Evolutionary conservation across 2,329 filamentous ascomycete species (phyloP).

Genomic region (Monosporascus sp.): DNA sequence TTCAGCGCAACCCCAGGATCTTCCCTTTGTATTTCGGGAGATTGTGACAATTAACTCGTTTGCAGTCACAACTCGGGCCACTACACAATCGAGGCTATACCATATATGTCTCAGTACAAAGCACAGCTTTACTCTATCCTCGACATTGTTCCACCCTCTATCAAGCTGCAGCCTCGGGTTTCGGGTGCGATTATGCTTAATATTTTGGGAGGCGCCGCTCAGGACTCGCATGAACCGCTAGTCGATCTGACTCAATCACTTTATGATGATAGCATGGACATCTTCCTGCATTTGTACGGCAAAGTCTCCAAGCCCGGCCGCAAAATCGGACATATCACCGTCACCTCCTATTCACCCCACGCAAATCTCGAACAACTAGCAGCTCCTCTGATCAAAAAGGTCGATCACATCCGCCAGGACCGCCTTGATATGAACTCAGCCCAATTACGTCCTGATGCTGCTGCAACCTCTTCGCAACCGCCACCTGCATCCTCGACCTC

Average conservation of each 20-base stretch:
- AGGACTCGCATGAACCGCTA: slow-evolving; percentile 55
- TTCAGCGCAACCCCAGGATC: too few relatives aligned
- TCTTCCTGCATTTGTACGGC: slow-evolving; percentile 80
- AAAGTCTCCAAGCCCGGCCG: slow-evolving; percentile 82
- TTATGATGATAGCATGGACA: slow-evolving; percentile 40
- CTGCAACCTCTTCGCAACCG: slow-evolving; percentile 30
- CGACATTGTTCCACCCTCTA: slow-evolving; percentile 47
- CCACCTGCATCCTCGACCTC: not conserved
- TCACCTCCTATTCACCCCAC: slow-evolving; percentile 39
- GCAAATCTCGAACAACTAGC: too few relatives aligned
- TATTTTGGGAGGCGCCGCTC: slow-evolving; percentile 63
- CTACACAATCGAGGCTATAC: slow-evolving; percentile 88
- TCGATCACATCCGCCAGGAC: slow-evolving; percentile 54
- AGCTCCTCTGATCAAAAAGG: slow-evolving; percentile 58
- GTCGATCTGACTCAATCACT: slow-evolving; percentile 39
- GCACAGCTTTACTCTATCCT: slow-evolving; percentile 84
- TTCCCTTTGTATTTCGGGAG: too few relatives aligned
- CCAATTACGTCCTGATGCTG: slow-evolving; percentile 1
- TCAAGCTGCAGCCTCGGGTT: slow-evolving; percentile 52
- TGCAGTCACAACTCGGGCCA: slow-evolving; percentile 79
- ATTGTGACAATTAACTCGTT: too few relatives aligned
- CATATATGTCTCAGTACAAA: slow-evolving; percentile 83
- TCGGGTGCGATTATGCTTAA: slow-evolving; percentile 71
- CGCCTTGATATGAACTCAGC: slow-evolving; percentile 19
- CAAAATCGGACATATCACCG: slow-evolving; percentile 92